Percentiles rank a stretch among this genome's conserved stretches.
Evolutionary conservation across 192 early-diverging fungal species (phyloP).

Genomic region (Tieghemiomyces parasiticus): DNA sequence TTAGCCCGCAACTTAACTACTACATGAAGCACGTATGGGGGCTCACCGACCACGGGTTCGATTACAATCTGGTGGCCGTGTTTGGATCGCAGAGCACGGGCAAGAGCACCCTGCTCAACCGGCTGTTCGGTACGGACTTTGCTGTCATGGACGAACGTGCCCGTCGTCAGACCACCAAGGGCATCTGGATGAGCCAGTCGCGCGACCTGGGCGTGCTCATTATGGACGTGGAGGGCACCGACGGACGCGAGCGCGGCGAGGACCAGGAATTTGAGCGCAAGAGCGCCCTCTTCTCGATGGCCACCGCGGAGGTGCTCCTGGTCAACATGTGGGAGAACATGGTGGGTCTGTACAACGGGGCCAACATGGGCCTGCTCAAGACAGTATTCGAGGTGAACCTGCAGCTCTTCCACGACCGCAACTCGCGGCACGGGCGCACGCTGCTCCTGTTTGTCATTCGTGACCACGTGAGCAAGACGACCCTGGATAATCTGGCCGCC

Average conservation of each 20-base stretch:
- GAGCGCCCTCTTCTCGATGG: constrained; percentile 91
- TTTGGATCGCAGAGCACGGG: constrained; percentile 99
- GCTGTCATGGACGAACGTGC: constrained; percentile 86
- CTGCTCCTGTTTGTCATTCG: constrained; percentile 92
- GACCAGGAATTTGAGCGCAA: constrained; percentile 99
- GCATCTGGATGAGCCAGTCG: constrained; percentile 92
- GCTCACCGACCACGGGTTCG: constrained; percentile 71
- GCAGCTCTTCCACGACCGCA: constrained; percentile 77
- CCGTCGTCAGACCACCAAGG: constrained; percentile 90
- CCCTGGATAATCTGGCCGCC: constrained; percentile 60
- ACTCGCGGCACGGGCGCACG: constrained; percentile 62
- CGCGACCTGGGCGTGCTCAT: constrained; percentile 68
- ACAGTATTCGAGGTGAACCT: constrained; percentile 98
- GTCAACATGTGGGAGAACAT: constrained; percentile 98
- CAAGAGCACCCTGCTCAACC: constrained; percentile 93
- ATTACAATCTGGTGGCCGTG: constrained; percentile 93
- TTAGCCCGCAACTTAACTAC: constrained; percentile 54
- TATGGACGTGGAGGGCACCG: constrained; percentile 98
- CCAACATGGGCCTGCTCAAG: constrained; percentile 96
- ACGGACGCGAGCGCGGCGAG: constrained; percentile 96
- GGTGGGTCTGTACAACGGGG: constrained; percentile 96
- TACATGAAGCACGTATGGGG: constrained; percentile 76
- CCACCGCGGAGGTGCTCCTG: constrained; percentile 85
- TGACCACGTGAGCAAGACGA: constrained; percentile 82
- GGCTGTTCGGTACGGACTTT: constrained; percentile 88